Evolutionary conservation across 371 early-diverging fungal species (phyloP), one percentile per base, ranked within the genome.

Genomic region (Mucor velutinosus): DNA sequence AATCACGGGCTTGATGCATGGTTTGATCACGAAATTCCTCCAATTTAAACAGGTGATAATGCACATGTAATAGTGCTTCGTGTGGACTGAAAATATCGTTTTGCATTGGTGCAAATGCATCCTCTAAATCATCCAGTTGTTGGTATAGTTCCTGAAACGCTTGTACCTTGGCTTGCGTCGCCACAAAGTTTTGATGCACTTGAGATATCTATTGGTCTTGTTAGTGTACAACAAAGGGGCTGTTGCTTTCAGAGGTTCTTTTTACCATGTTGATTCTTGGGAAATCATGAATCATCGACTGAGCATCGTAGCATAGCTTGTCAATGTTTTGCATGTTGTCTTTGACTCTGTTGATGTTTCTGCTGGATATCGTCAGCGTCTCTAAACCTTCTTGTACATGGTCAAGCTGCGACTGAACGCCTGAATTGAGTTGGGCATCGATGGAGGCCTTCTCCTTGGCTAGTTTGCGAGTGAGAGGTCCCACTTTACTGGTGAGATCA

Each of bases 371-470:
- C 25, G 79, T 78, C 39, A 98, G 77, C 32, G 89, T 86, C 63
- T 95, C 93, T 33, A 98, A 76, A 29, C 97, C 97, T 66, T 91
- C 89, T 70, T 93, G 93, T 10, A 94, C 92, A 69, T 94, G 94
- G 78, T 96, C 96, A 51, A 97, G 89, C 76, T 95, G 97, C 41
- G 89, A 80, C 78, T 97, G 96, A 51, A 95, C 95, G 19, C 93
- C 95, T 4, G 95, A 92, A 72, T 94, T 95, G 37, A 98, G 87
- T 73, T 97, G 98, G 23, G 97, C 96, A 76, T 98, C 98, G 27
- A 97, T 90, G 14, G 92, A 87, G 3, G 95, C 93, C 76, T 96
- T 95, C 81, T 98, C 99, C 64, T 91, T 89, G 3, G 90, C 88
- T 41, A 96, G 82, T 72, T 94, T 94, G 56, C 91, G 88, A 49